Conservation (phyloP, 2,329 filamentous ascomycete species). For the Colletotrichum sp. region DNA sequence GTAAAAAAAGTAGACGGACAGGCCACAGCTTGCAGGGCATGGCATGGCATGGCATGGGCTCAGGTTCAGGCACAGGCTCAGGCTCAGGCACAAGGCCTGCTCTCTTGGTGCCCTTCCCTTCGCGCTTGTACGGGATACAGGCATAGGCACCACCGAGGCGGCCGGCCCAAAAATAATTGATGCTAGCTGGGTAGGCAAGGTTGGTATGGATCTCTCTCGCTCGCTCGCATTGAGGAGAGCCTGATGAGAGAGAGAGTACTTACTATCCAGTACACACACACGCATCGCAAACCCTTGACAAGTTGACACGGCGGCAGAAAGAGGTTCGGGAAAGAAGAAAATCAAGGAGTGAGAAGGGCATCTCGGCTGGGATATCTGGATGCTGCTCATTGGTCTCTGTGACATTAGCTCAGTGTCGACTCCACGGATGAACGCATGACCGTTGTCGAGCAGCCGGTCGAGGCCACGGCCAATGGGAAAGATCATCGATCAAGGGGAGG, state of each 20-base stretch:
- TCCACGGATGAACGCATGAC: slow-evolving; percentile 58
- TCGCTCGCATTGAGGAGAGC: background rate
- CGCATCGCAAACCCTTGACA: background rate
- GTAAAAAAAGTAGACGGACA: background rate
- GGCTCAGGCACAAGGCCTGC: background rate
- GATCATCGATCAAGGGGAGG: slow-evolving; percentile 17
- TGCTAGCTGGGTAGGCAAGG: background rate
- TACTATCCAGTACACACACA: background rate
- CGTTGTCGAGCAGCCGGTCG: slow-evolving; percentile 42
- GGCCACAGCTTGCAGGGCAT: background rate
- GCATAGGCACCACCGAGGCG: background rate
- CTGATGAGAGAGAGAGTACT: background rate
- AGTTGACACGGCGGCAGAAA: background rate
- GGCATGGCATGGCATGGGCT: background rate
- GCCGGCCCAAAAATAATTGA: background rate
- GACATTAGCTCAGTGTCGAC: slow-evolving; percentile 49
- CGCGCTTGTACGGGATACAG: background rate
- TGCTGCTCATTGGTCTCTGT: slow-evolving; percentile 46
- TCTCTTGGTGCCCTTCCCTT: background rate
- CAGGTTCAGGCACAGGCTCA: slow-evolving; percentile 8
- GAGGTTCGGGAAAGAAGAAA: slow-evolving; percentile 29
- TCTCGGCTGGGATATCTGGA: slow-evolving; percentile 45
- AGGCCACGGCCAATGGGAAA: slow-evolving; percentile 17
- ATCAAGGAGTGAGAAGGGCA: slow-evolving; percentile 33
- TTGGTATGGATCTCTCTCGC: background rate